Evolutionary conservation across 1,284 basidiomycete genomes (phyloP), one percentile per base, ranked within the genome.

Genomic region (Inonotus hispidus): DNA sequence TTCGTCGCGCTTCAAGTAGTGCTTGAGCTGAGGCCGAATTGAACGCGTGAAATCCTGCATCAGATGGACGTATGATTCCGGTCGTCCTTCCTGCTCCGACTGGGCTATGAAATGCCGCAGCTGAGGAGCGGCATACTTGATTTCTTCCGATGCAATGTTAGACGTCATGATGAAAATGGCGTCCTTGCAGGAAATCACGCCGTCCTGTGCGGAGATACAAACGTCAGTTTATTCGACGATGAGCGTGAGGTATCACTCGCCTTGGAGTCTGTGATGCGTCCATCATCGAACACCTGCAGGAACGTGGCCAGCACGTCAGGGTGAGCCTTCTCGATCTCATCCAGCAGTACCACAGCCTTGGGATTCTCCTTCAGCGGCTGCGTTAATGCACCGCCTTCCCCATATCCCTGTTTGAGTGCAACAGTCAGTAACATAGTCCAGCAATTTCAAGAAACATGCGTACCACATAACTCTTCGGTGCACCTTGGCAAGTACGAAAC

Each of bases 81-180:
- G 60, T 6, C 60, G 55, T 19, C 55, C 60, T 25, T 55, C 37
- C 19, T n/a, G 32, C 10, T 62, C 60, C 3, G 56, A 50, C 37
- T 54, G 37, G 11, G 39, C 50, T 38, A 62, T 56, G 11, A 58
- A 49, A 1, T 21, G 37, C 10, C 60, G 60, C 1, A 62, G 41
- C 11, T 32, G 6, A 7, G 60, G 56, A 2, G 60, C 25, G 8
- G 21, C 23, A n/a, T 53, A n/a, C 43, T 58, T 62, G 43, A 58
- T 62, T n/a, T 58, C 41, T 6, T 58, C 56, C 2, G 56, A 43
- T 43, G 56, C 60, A 21, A 62, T 29, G 41, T 62, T 62, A 1
- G 60, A 62, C 2, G 60, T 62, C 60, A 62, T 58, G 29, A 62
- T 62, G 56, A 58, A 62, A 16, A 62, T 39, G 11, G 60, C 60